Evolutionary conservation across 805 yeast genomes (phyloP), one percentile per base, ranked within the genome.

Genomic region (Kuraishia borneana): DNA sequence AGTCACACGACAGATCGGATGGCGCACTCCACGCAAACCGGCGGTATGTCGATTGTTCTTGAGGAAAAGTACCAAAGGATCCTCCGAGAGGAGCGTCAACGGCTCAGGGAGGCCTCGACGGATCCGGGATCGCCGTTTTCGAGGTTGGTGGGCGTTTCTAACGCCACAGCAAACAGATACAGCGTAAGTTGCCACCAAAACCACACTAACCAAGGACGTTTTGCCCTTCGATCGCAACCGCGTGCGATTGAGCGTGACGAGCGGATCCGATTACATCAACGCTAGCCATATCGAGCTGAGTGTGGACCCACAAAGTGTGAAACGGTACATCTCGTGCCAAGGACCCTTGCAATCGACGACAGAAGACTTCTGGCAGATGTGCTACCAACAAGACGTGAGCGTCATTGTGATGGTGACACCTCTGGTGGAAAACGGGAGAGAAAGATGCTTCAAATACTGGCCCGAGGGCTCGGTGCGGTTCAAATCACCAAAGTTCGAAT

Each of bases 361-460:
- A 12, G 56, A 51, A 27, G 63, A 63, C 32, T 71, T 71, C 43
- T 70, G 76, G 76, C 54, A 63, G 26, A 56, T 47, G 58, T 50
- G 53, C 34, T 42, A 43, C 32, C 43, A 48, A 20, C 44, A 54
- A n/a, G 30, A 41, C 17, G 37, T 41, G 6, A 66, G 74, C 3
- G 70, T 72, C 1, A 59, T 82, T 8, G 73, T 80, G 12, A 82
- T 81, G 89, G 68, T 82, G 26, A 81, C 94, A 0, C 84, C 92
- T 0, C 54, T 83, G 21, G 43, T 39, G 10, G 76, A 69, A 40
- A 41, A 46, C 8, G 58, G 58, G 2, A 42, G 55, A 22, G 52
- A 51, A 17, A 68, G 68, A 43, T 68, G 74, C 40, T 42, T 38
- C 37, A 46, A 48, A 32, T 65, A 65, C 45, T 65, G 72, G 68